Evolutionary conservation across 306 rosid genomes (phyloP).

Genomic region (Vigna angularis): DNA sequence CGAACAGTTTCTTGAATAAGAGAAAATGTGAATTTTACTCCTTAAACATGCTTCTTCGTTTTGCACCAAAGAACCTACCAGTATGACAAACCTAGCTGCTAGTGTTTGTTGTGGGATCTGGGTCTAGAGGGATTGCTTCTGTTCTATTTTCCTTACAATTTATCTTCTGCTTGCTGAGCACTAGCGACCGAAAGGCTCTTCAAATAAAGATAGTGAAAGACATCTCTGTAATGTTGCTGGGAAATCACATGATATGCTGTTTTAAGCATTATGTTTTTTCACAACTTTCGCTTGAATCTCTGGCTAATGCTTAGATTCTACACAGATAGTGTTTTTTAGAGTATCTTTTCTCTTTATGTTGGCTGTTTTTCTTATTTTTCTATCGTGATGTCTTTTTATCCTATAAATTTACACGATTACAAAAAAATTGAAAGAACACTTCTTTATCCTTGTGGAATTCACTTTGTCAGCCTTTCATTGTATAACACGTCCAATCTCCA

Average conservation of each 20-base stretch:
- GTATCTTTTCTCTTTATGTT: not conserved
- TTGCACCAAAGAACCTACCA: not conserved
- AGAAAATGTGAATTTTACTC: not conserved
- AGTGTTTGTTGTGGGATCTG: not conserved
- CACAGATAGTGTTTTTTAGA: not conserved
- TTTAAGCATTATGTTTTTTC: not conserved
- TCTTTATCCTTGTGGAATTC: not conserved
- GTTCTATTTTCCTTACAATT: slow-evolving; percentile 1
- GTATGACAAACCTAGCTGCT: not conserved
- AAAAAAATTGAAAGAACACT: not conserved
- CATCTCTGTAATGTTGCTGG: not conserved
- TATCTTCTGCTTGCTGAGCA: slow-evolving; percentile 8
- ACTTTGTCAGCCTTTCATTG: not conserved
- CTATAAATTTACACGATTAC: not conserved
- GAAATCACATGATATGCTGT: not conserved
- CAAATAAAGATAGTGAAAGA: slow-evolving; percentile 11
- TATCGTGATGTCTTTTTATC: not conserved
- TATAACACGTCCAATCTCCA: not conserved
- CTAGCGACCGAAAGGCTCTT: not conserved
- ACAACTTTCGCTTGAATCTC: not conserved
- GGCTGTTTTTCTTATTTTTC: slow-evolving; percentile 7
- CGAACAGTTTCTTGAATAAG: not conserved
- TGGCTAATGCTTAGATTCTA: not conserved
- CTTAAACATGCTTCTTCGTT: not conserved
- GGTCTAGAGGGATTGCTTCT: slow-evolving; percentile 13